Evolutionary conservation across 495 filamentous ascomycete genomes (phyloP).

Genomic region (Ramalina intermedia): DNA sequence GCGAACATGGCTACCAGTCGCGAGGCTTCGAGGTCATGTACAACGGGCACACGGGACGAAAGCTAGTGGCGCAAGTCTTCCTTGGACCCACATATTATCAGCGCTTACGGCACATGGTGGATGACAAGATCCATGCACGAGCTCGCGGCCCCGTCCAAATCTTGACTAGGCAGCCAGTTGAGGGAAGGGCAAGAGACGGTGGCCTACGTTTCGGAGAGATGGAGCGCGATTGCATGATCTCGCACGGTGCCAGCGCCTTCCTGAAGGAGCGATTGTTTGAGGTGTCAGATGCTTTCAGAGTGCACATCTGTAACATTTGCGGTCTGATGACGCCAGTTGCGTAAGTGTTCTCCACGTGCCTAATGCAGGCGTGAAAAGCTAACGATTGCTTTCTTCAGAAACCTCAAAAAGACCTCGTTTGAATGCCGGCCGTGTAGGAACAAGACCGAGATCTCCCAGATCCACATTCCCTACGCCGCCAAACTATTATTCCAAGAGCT

Average conservation of each 20-base stretch:
- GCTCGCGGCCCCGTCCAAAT: conserved; percentile 94
- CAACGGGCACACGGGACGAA: conserved; percentile 89
- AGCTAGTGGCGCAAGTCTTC: conserved; percentile 88
- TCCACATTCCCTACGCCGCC: conserved; percentile 94
- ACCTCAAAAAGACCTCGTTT: conserved; percentile 83
- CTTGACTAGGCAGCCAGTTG: conserved; percentile 92
- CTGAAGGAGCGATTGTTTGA: conserved; percentile 95
- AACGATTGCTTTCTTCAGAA: conserved; percentile 36
- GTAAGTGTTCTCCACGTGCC: conserved; percentile 43
- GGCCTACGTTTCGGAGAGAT: conserved; percentile 99
- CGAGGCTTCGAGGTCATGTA: conserved; percentile 98
- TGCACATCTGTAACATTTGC: conserved; percentile 97
- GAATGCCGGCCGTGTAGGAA: conserved; percentile 97
- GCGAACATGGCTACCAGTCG: conserved; percentile 85
- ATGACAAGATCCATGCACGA: conserved; percentile 98
- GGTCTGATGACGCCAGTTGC: conserved; percentile 97
- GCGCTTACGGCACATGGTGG: conserved; percentile 96
- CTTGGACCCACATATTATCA: conserved; percentile 98
- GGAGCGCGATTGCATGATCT: conserved; percentile 99
- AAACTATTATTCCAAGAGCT: conserved; percentile 98
- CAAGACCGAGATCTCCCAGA: conserved; percentile 93
- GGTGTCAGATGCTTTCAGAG: conserved; percentile 93
- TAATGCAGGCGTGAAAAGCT: conserved; percentile 9
- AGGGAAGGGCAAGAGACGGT: conserved; percentile 94
- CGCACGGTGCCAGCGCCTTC: conserved; percentile 91